Percentiles rank a stretch among this genome's conserved stretches.
Conservation (phyloP, 169 alveolate species). For the Plasmodium falciparum region DNA sequence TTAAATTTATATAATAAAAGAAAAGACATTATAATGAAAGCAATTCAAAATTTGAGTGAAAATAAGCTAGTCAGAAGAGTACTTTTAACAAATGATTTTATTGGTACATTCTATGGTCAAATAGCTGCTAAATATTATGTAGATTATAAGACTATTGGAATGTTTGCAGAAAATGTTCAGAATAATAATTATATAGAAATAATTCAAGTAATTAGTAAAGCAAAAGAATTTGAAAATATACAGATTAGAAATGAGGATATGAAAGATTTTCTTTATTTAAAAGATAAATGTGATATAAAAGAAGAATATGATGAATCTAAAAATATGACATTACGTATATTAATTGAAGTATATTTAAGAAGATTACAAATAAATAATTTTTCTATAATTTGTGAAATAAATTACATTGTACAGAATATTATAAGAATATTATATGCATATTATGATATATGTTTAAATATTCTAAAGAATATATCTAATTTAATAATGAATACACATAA, state of each 20-base stretch:
- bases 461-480: constrained; percentile 84
- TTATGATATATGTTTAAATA: constrained; percentile 92
- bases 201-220: constrained; percentile 61
- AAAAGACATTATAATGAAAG: constrained; percentile 78
- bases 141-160: constrained; percentile 87
- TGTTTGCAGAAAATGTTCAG: constrained; percentile 49
- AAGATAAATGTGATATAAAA: constrained; percentile 47
- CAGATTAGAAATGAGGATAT: constrained; percentile 72
- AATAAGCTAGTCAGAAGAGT: constrained; percentile 80
- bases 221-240: constrained; percentile 75
- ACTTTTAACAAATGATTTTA: constrained; percentile 80
- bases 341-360: constrained; percentile 91
- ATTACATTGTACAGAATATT: constrained; percentile 93
- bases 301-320: constrained; percentile 64
- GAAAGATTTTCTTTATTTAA: constrained; percentile 57
- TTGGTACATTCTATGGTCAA: constrained; percentile 90
- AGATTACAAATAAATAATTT: constrained; percentile 89
- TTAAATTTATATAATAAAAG: constrained; percentile 71
- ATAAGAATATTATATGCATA: constrained; percentile 95
- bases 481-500: constrained; percentile 87
- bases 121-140: constrained; percentile 91
- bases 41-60: constrained; percentile 81
- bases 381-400: constrained; percentile 94
- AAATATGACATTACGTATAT: constrained; percentile 79
- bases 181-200: constrained; percentile 49